Percentiles rank a stretch among this genome's conserved stretches.
Evolutionary conservation across 148 eudicot genomes (phyloP).

Genomic region (Tetragonia tetragonoides): DNA sequence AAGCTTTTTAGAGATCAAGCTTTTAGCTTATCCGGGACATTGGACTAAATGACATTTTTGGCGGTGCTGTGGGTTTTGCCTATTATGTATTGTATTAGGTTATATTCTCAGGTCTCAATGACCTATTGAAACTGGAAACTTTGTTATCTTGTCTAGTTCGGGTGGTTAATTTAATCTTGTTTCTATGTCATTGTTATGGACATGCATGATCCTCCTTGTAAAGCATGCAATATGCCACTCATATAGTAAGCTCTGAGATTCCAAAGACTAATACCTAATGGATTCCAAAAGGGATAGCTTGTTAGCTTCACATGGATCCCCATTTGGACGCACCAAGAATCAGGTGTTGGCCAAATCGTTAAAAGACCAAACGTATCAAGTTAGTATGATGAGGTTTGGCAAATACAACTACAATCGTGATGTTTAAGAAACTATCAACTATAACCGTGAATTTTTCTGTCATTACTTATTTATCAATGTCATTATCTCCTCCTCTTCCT

Average conservation of each 20-base stretch:
- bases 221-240: no score
- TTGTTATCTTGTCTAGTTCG: not conserved
- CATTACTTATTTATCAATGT: not conserved
- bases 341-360: no score
- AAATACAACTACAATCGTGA: not conserved
- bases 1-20: no score
- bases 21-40: no score
- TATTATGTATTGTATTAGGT: not conserved
- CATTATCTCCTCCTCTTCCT: not conserved
- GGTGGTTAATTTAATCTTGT: not conserved
- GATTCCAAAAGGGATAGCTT: no score
- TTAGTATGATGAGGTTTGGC: not conserved
- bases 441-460: not conserved
- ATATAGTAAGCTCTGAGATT: no score
- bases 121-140: not conserved
- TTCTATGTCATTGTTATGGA: not conserved
- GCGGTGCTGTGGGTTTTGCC: not conserved
- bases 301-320: no score
- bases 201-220: not conserved
- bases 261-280: no score
- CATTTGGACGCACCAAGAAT: no score
- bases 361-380: no score
- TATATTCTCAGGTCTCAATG: not conserved
- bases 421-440: not conserved
- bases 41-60: no score